Conservation (phyloP, 768 basidiomycete genomes). For the Russula sp. region DNA sequence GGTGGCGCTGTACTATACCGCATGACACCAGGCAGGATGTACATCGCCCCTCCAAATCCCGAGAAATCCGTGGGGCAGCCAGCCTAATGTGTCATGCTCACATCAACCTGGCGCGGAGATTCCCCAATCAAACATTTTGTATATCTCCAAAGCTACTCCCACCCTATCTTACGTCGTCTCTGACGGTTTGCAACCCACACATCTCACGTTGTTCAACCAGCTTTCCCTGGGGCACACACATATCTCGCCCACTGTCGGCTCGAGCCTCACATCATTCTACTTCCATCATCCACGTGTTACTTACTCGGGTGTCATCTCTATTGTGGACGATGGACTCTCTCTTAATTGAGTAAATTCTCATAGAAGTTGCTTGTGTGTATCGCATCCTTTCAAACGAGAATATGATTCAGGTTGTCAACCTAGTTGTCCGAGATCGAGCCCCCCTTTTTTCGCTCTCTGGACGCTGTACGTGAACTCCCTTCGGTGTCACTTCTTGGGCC, state of each 20-base stretch:
- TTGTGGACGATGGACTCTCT: neutral
- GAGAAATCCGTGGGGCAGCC: neutral
- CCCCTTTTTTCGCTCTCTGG: neutral
- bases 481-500: neutral
- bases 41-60: neutral
- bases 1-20: neutral
- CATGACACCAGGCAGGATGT: neutral
- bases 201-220: neutral
- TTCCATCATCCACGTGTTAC: neutral
- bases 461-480: neutral
- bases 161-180: slow-evolving; percentile 1
- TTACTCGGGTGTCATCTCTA: neutral
- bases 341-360: slow-evolving; percentile 6
- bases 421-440: neutral
- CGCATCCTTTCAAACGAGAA: slow-evolving; percentile 3
- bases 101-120: slow-evolving; percentile 4
- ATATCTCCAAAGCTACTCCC: slow-evolving; percentile 1
- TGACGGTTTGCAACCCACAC: neutral
- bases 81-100: neutral
- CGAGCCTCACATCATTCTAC: neutral
- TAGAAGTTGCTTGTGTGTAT: slow-evolving; percentile 12
- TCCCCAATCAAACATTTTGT: neutral
- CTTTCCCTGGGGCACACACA: neutral
- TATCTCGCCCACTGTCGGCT: neutral
- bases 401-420: slow-evolving; percentile 1